Percentiles rank a stretch among this genome's conserved stretches.
These are phyloP conservation scores for Botrytis medusae DNA, from an alignment of 2,329 filamentous ascomycete genomes.

Conservation along the genomic window DNA sequence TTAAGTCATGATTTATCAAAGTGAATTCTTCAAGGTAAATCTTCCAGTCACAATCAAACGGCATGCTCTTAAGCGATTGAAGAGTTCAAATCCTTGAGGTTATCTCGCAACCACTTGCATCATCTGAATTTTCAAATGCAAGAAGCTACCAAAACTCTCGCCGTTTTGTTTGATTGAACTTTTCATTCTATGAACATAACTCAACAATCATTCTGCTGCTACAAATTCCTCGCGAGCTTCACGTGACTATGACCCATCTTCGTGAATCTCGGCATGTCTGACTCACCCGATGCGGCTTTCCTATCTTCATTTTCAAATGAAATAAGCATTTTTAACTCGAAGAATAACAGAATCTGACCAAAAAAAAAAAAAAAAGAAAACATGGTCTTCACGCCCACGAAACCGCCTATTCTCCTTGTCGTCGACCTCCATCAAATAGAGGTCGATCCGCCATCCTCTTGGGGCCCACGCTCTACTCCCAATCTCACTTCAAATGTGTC, in stretches of 20 bases:
- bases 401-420: slow-evolving; percentile 28
- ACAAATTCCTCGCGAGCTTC: rapidly evolving
- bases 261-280: not conserved
- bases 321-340: not conserved
- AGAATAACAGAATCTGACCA: not conserved
- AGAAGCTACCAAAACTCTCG: no score
- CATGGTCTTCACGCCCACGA: not conserved
- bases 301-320: not conserved
- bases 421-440: slow-evolving; percentile 32
- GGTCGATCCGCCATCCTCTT: slow-evolving; percentile 24
- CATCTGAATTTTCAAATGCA: not conserved
- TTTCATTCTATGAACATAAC: not conserved
- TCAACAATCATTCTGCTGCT: not conserved
- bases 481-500: slow-evolving; percentile 27
- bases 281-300: not conserved
- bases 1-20: not conserved
- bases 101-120: not conserved
- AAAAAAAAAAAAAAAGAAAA: not conserved
- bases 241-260: not conserved
- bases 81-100: not conserved
- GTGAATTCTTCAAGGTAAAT: not conserved
- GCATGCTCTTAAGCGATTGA: not conserved
- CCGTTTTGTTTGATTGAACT: not conserved
- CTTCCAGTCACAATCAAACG: not conserved
- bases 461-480: slow-evolving; percentile 33